A percentile compares a stretch with the other conserved stretches of the same genome.
Conservation (phyloP, 352 stramenopile species). For the Globisporangium recalcitrans region DNA sequence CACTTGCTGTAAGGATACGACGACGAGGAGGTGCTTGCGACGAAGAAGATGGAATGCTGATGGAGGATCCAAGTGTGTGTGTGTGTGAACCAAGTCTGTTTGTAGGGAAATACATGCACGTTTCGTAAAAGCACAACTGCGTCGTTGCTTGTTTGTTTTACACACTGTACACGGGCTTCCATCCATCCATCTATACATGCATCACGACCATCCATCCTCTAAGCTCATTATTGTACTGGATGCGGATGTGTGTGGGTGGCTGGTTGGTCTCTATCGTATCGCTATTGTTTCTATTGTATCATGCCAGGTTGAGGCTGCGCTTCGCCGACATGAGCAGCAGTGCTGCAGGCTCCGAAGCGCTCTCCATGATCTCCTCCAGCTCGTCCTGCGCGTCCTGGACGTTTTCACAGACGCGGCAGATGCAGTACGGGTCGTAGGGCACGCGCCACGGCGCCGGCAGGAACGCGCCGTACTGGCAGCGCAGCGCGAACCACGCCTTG, state of each 20-base stretch:
- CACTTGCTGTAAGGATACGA: constrained; percentile 63
- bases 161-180: not conserved
- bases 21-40: not conserved
- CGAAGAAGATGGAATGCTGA: not conserved
- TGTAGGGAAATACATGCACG: not conserved
- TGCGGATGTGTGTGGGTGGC: not conserved
- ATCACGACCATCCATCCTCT: not conserved
- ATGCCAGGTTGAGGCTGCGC: constrained; percentile 10
- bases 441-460: constrained; percentile 48
- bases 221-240: not conserved
- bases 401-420: constrained; percentile 57
- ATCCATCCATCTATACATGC: constrained; percentile 6
- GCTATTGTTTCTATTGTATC: constrained; percentile 6
- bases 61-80: not conserved
- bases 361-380: constrained; percentile 11
- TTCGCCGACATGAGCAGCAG: not conserved
- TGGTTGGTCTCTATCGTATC: not conserved
- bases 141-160: not conserved
- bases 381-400: constrained; percentile 23
- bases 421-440: constrained; percentile 44
- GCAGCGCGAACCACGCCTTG: constrained; percentile 61
- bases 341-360: not conserved
- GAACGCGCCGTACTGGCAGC: constrained; percentile 49
- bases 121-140: not conserved
- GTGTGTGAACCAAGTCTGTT: not conserved